Evolutionary conservation across 306 rosid genomes (phyloP).

Genomic region (Quercus berberidifolia): DNA sequence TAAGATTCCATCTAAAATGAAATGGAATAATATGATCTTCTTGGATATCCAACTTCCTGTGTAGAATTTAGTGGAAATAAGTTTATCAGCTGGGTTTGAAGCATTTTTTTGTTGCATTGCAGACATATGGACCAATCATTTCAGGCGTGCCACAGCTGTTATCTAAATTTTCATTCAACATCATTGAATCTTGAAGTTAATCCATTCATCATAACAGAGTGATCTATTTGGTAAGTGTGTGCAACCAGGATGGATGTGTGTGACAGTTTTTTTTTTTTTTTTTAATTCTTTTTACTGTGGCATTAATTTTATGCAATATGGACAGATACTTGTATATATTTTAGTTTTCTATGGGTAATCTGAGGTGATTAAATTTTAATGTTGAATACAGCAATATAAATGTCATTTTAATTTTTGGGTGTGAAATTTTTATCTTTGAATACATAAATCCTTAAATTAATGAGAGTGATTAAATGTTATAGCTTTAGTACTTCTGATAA

Average conservation of each 20-base stretch:
- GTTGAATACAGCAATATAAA: background rate
- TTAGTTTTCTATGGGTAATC: conserved; percentile 9
- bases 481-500: background rate
- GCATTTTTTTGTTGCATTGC: conserved; percentile 24
- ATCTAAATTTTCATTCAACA: conserved; percentile 66
- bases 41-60: background rate
- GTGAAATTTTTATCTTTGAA: background rate
- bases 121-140: conserved; percentile 81
- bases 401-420: background rate
- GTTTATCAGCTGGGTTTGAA: background rate
- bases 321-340: conserved; percentile 18
- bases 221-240: background rate
- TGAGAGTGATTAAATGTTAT: background rate
- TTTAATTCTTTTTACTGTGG: background rate
- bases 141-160: conserved; percentile 74
- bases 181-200: conserved; percentile 34
- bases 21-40: background rate
- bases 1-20: background rate
- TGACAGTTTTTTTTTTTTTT: background rate
- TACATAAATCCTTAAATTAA: background rate
- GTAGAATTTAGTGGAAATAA: background rate
- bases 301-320: background rate
- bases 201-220: background rate
- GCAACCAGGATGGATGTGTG: background rate
- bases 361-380: background rate